Evolutionary conservation across 2,329 filamentous ascomycete genomes (phyloP).

Genomic region (Sclerotinia nivalis): DNA sequence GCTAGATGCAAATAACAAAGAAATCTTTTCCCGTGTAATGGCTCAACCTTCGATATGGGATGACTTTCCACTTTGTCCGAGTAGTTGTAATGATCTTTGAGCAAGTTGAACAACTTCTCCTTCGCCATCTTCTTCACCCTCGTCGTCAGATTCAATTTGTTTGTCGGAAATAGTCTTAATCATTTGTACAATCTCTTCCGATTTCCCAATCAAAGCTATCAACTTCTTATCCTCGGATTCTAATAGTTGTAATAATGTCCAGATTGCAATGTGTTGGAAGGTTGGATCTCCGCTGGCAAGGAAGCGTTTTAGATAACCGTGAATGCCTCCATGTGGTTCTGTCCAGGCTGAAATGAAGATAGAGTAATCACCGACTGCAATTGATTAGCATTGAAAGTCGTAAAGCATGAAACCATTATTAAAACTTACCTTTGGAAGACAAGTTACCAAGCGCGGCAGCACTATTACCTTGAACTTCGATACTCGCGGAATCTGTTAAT

Average conservation of each 20-base stretch:
- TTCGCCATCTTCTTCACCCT: slow-evolving; percentile 85
- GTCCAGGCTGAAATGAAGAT: slow-evolving; percentile 95
- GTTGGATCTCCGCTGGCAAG: slow-evolving; percentile 92
- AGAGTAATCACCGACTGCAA: slow-evolving; percentile 90
- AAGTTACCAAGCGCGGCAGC: slow-evolving; percentile 93
- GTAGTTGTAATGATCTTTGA: slow-evolving; percentile 82
- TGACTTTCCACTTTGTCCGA: slow-evolving; percentile 75
- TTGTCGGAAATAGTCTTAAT: slow-evolving; percentile 89
- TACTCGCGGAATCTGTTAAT: slow-evolving; percentile 89
- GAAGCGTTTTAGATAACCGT: slow-evolving; percentile 92
- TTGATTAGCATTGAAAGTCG: slow-evolving; percentile 38
- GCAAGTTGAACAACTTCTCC: slow-evolving; percentile 91
- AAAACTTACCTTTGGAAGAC: slow-evolving; percentile 82
- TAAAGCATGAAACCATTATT: slow-evolving; percentile 10
- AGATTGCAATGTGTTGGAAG: slow-evolving; percentile 98
- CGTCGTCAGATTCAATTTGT: slow-evolving; percentile 82
- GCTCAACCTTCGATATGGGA: slow-evolving; percentile 75
- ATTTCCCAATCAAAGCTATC: slow-evolving; percentile 85
- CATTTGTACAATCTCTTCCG: slow-evolving; percentile 87
- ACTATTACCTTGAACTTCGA: slow-evolving; percentile 98
- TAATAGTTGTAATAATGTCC: slow-evolving; percentile 92
- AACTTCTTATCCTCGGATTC: slow-evolving; percentile 91
- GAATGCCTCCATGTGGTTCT: slow-evolving; percentile 89
- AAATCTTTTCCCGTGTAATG: slow-evolving; percentile 35
- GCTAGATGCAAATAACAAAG: slow-evolving; percentile 41